Percentiles rank a stretch among this genome's conserved stretches.
phyloP scores from a whole-genome alignment of 2,329 filamentous ascomycete genomes.

The Colletotrichum somersetense region DNA sequence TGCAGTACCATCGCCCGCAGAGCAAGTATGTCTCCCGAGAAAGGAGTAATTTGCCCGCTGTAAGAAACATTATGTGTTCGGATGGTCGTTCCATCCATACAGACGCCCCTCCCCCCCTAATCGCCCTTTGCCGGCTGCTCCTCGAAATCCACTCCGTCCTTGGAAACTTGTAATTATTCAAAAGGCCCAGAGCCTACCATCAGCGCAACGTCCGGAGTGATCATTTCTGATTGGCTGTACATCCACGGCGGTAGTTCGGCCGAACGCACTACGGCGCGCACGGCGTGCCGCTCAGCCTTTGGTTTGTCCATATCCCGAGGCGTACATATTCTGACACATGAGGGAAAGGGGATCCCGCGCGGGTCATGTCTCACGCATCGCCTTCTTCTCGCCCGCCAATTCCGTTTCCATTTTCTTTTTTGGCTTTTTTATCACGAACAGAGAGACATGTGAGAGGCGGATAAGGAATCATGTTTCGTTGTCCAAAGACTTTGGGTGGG shows the following conservation, averaged over 20 bases:
- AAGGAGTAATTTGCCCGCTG: no score
- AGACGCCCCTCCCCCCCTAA: not conserved
- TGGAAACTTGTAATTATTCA: not conserved
- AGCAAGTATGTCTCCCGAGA: not conserved
- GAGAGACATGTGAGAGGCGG: constrained; percentile 14
- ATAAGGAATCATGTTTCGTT: no score
- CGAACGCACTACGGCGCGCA: not conserved
- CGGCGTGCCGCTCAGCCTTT: constrained; percentile 19
- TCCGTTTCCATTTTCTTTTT: not conserved
- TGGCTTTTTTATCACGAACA: not conserved
- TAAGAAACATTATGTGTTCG: not conserved
- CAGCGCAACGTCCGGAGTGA: not conserved
- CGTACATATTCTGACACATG: constrained; percentile 40
- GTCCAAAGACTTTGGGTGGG: no score
- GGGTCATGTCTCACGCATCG: constrained; percentile 30
- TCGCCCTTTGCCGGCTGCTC: not conserved
- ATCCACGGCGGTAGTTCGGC: not conserved
- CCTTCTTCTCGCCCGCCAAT: no score
- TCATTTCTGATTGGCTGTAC: not conserved
- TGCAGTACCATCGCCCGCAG: not conserved
- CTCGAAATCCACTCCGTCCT: not conserved
- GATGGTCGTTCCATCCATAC: not conserved
- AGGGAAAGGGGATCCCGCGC: constrained; percentile 2
- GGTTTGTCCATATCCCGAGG: constrained; percentile 27
- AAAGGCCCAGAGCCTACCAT: not conserved